phyloP scores from a whole-genome alignment of 176 grass and related monocot species.

The Dactylis glomerata region DNA sequence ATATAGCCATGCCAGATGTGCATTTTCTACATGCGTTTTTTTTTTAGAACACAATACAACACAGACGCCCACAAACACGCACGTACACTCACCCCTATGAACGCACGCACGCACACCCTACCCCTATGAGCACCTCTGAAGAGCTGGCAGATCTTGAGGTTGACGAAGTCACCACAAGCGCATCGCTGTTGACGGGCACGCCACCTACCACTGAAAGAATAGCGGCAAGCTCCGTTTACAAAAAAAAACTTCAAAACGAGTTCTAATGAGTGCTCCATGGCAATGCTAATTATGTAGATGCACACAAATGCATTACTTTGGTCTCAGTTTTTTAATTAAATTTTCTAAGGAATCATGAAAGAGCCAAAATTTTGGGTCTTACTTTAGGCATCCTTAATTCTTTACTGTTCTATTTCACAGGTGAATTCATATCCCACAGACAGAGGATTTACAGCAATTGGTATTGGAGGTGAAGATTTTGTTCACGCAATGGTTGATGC shows the following conservation, averaged over 20 bases:
- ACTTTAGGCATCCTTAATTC: neutral
- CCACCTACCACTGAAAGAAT: no score
- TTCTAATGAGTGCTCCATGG: neutral
- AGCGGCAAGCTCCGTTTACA: no score
- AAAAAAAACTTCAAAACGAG: no score
- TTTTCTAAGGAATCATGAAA: neutral
- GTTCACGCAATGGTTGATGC: constrained; percentile 89
- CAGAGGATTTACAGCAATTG: constrained; percentile 96
- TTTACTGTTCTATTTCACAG: constrained; percentile 29
- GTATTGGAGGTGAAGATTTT: constrained; percentile 96
- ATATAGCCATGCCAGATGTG: neutral
- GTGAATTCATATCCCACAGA: constrained; percentile 93
- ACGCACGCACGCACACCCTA: no score
- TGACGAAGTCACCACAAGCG: no score
- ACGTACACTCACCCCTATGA: no score
- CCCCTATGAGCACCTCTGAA: no score
- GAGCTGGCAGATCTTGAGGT: no score
- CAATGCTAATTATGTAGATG: neutral
- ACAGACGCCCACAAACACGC: no score
- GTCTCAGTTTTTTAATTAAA: neutral
- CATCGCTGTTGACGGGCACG: no score
- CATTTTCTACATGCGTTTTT: neutral
- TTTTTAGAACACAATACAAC: no score
- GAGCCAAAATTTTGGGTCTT: neutral
- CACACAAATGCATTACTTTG: neutral